Evolutionary conservation across 306 rosid genomes (phyloP), one percentile per base, ranked within the genome.

Genomic region (Cucumis hystrix): DNA sequence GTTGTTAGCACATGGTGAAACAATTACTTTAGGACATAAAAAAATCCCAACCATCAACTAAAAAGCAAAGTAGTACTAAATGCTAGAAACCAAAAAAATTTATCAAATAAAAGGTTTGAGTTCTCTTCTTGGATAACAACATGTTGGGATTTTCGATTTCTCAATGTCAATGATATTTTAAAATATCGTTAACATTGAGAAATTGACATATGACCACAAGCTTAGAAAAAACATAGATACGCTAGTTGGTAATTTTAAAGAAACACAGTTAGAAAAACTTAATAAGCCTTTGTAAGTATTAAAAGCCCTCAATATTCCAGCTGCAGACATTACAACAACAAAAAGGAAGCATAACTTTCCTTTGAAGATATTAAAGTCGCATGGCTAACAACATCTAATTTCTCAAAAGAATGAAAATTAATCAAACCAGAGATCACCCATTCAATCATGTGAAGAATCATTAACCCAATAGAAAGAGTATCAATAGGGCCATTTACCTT

Each of bases 381-480:
- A 47, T 13, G 79, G 10, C 71, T 56, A 40, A 90, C 80, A 67
- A 79, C 74, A 64, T 55, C n/a, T 16, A 81, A 47, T 72, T 87
- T 90, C 60, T 92, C 91, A 37, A 75, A 73, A 81, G 81, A 80
- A 21, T 67, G 81, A 13, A 83, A 84, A 85, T 18, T 82, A 69
- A 87, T 77, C 81, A 90, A 78, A 84, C 84, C 82, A 58, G 93
- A 84, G 74, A 74, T 72, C 47, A 89, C 89, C 97, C 97, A 94
- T 37, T 94, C 96, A 78, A 83, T 74, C 89, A 94, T 83, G 82
- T 92, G 85, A 77, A 92, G 83, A 86, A 92, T 73, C 97, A 90
- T 87, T 67, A 91, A 82, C 75, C 97, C 97, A 43, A 86, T 74
- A 81, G 74, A 68, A 84, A 87, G 70, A 59, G 78, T 79, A 12